Percentiles rank a stretch among this genome's conserved stretches.
phyloP scores from a whole-genome alignment of 2,329 filamentous ascomycete genomes.

The Claviceps citrina region DNA sequence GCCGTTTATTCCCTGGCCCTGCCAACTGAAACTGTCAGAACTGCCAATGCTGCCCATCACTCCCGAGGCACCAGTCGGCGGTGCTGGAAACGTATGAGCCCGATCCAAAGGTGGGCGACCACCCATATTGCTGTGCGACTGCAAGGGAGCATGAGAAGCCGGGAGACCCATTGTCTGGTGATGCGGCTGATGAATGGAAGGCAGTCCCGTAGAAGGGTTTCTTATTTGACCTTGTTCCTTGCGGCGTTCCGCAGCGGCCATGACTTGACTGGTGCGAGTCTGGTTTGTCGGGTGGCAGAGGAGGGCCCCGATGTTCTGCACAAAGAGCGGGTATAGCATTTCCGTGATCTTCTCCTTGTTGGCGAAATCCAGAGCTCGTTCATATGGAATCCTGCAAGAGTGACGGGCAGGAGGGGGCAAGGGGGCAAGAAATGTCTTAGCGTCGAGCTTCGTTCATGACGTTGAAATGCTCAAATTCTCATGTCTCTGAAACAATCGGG shows the following conservation, averaged over 20 bases:
- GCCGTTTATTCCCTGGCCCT: constrained; percentile 43
- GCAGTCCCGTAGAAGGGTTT: constrained; percentile 41
- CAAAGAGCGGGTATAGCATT: constrained; percentile 84
- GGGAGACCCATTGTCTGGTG: constrained; percentile 48
- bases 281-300: constrained; percentile 90
- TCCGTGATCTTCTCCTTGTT: constrained; percentile 99
- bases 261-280: constrained; percentile 65
- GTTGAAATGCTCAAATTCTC: background rate
- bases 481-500: constrained; percentile 9
- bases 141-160: constrained; percentile 36
- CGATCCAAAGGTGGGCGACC: constrained; percentile 64
- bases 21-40: constrained; percentile 72
- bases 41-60: constrained; percentile 59
- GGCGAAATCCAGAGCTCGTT: constrained; percentile 92
- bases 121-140: constrained; percentile 57
- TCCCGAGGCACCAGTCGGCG: constrained; percentile 82
- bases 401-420: background rate
- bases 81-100: constrained; percentile 85
- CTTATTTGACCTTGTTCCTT: constrained; percentile 56
- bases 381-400: constrained; percentile 74
- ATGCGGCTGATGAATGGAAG: constrained; percentile 49
- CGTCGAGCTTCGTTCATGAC: background rate
- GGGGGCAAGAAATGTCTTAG: constrained; percentile 12
- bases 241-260: constrained; percentile 68
- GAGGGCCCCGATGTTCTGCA: constrained; percentile 88